Base-by-base conservation (phyloP, 2,329 filamentous ascomycete species). In the Cryphonectria nitschkei region DNA sequence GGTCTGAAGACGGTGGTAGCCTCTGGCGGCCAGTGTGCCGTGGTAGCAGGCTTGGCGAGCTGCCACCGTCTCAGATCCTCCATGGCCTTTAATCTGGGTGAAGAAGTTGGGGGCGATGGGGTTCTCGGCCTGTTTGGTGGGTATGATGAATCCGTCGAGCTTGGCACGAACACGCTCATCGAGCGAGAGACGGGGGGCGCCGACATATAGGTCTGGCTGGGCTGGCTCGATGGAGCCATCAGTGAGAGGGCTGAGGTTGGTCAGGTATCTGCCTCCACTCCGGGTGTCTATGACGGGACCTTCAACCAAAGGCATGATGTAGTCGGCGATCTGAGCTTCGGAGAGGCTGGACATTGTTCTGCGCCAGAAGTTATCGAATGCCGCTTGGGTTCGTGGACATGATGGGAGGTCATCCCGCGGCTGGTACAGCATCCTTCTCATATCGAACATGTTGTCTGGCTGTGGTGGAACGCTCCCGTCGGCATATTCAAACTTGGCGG, bases 81-180 rank as follows among this genome's bases (percentile, higher is more conserved):
- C 69, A 9, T 78, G 79, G 0, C 79, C 80, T 71, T 83, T 83
- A 0, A 75, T 79, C 68, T 80, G 80, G 1, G 84, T 29, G 69
- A 84, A 84, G 69, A 84, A 81, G 74, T 84, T 84, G 3, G 81
- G 81, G 43, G 74, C 76, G 13, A 80, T 70, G 0, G 80, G 81
- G 70, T 75, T 76, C 67, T 76, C 74, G 26, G 68, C 46, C 67
- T 75, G 74, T 29, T 75, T 79, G 8, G 78, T 79, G 26, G 81
- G 81, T 41, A 81, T 72, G 61, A 82, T 78, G 56, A 76, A 72
- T 39, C 60, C 26, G 26, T 62, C 70, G 34, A 81, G 77, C 46
- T 76, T 70, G 46, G 72, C 65, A n/a, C 75, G 75, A 50, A 79
- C 16, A 16, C 29, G 34, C n/a, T 37, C 13, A 41, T 67, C 54